Conservation (phyloP, 805 yeast species). For the Torulaspora quercuum region DNA sequence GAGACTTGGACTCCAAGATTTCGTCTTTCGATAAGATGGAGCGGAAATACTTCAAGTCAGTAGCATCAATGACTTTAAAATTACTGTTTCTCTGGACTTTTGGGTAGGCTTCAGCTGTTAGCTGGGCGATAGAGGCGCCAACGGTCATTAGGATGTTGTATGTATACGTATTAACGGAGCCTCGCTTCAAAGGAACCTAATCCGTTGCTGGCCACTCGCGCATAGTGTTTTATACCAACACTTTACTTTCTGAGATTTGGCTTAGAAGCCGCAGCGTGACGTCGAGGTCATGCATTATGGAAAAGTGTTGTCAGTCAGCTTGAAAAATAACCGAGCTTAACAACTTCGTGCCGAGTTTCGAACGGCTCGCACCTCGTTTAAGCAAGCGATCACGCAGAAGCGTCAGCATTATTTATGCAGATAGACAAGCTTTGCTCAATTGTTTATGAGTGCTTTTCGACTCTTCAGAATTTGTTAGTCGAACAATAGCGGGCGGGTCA, state of each 20-base stretch:
- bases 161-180: not conserved
- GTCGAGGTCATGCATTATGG: slow-evolving; percentile 2
- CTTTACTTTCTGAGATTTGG: not conserved
- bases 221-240: not conserved
- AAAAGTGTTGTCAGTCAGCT: slow-evolving; percentile 4
- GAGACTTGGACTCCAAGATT: slow-evolving; percentile 12
- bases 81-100: slow-evolving; percentile 46
- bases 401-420: too few relatives aligned
- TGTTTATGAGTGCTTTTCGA: too few relatives aligned
- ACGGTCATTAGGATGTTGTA: slow-evolving; percentile 11
- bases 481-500: too few relatives aligned
- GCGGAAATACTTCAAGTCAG: slow-evolving; percentile 56
- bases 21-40: slow-evolving; percentile 44
- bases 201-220: not conserved
- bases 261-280: slow-evolving; percentile 4
- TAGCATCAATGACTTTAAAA: slow-evolving; percentile 49
- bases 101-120: slow-evolving; percentile 67
- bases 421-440: too few relatives aligned
- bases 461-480: too few relatives aligned
- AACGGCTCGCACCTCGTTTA: slow-evolving; percentile 3
- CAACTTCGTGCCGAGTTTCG: not conserved
- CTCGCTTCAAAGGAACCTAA: not conserved
- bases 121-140: slow-evolving; percentile 18
- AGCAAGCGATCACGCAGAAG: slow-evolving; percentile 1
- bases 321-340: not conserved